Percentiles rank a stretch among this genome's conserved stretches.
Evolutionary conservation across 2,329 filamentous ascomycete genomes (phyloP).

Genomic region (Botrytis sinoallii): DNA sequence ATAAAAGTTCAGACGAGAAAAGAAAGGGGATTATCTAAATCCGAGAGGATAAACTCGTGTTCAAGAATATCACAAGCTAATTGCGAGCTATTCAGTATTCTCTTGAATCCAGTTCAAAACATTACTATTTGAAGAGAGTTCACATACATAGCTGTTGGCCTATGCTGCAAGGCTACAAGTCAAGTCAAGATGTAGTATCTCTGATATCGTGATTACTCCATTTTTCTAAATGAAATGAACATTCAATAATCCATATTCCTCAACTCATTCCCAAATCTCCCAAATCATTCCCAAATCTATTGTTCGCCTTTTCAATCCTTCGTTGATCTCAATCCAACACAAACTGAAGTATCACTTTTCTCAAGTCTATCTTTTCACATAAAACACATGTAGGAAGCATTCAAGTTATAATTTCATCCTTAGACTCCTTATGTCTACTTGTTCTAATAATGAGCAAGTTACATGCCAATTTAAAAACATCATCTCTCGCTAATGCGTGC

Average conservation of each 20-base stretch:
- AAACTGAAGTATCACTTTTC: background rate
- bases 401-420: background rate
- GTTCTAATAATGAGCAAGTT: conserved; percentile 2
- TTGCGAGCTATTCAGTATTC: background rate
- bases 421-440: conserved; percentile 2
- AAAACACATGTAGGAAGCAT: background rate
- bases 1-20: background rate
- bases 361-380: background rate
- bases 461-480: conserved; percentile 5
- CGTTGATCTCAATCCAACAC: background rate
- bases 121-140: background rate
- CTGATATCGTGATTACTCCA: background rate
- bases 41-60: background rate
- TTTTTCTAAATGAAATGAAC: background rate
- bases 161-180: background rate
- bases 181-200: background rate
- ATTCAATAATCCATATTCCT: background rate
- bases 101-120: background rate
- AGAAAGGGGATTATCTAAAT: background rate
- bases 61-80: background rate
- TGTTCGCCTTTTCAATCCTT: background rate
- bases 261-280: background rate
- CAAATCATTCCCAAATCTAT: background rate
- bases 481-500: conserved; percentile 9
- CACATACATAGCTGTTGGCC: background rate